These are phyloP conservation scores for Macaranga tanarius DNA, from an alignment of 441 rosid species.

Conservation along the genomic window DNA sequence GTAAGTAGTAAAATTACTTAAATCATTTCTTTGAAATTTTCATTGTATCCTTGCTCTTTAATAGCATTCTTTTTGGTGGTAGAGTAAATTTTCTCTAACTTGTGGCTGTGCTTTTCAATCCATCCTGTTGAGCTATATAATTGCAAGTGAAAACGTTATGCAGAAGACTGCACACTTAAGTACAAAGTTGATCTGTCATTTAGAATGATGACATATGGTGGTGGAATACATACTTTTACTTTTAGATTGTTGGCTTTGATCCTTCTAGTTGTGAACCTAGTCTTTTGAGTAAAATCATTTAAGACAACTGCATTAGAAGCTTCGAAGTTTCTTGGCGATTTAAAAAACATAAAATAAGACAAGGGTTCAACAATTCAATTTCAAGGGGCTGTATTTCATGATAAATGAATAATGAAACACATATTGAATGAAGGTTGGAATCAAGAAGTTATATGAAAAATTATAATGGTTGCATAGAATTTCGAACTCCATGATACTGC, in stretches of 20 bases:
- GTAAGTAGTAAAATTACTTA: constrained; percentile 26
- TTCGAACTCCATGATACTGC: not conserved
- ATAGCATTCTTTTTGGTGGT: not conserved
- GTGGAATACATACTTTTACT: not conserved
- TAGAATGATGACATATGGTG: not conserved
- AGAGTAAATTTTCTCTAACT: too few species aligned
- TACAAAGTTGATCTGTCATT: not conserved
- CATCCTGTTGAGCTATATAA: too few species aligned
- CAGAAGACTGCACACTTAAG: not conserved
- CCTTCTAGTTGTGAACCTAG: constrained; percentile 1
- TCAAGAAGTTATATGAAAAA: not conserved
- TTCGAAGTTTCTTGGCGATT: not conserved
- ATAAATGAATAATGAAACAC: not conserved
- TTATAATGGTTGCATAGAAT: not conserved
- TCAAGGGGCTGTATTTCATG: not conserved
- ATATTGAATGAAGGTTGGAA: not conserved
- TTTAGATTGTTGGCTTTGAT: not conserved
- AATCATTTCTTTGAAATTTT: not conserved
- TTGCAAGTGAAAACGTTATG: not conserved
- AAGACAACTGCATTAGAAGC: not conserved
- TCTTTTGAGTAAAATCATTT: not conserved
- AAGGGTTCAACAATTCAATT: not conserved
- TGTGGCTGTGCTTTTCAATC: too few species aligned
- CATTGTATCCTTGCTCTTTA: not conserved
- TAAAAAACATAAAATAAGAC: not conserved